A percentile compares a stretch with the other conserved stretches of the same genome.
Conservation (phyloP, 768 basidiomycete species). For the Russula sp. region DNA sequence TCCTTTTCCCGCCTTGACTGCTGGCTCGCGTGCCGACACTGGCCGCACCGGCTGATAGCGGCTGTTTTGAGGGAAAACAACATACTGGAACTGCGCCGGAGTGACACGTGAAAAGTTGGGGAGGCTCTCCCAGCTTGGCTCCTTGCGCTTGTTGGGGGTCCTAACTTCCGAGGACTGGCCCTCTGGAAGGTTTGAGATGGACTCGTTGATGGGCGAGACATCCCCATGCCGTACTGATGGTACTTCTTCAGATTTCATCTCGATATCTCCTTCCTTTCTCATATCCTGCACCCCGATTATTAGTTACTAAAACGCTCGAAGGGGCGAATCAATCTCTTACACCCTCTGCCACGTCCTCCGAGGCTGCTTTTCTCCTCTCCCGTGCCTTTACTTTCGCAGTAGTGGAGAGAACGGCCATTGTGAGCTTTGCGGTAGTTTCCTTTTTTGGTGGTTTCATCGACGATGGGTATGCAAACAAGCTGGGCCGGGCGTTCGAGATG, state of each 20-base stretch:
- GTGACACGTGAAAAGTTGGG: slow-evolving; percentile 91
- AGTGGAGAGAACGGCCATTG: slow-evolving; percentile 91
- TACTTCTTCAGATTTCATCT: slow-evolving; percentile 66
- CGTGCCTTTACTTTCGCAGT: slow-evolving; percentile 96
- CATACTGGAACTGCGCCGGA: slow-evolving; percentile 77
- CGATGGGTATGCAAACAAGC: slow-evolving; percentile 87
- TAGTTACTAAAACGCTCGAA: slow-evolving; percentile 8
- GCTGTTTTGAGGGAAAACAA: slow-evolving; percentile 70
- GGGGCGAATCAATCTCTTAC: slow-evolving; percentile 38
- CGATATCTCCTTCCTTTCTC: slow-evolving; percentile 59
- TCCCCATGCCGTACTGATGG: slow-evolving; percentile 42
- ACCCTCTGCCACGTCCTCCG: slow-evolving; percentile 75
- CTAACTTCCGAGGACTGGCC: slow-evolving; percentile 33
- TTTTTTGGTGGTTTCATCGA: slow-evolving; percentile 85
- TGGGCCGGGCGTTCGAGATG: slow-evolving; percentile 82
- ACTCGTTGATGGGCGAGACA: slow-evolving; percentile 49
- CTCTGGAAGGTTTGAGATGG: slow-evolving; percentile 43
- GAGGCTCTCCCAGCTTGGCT: slow-evolving; percentile 68
- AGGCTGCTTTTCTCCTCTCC: slow-evolving; percentile 85
- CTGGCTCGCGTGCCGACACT: slow-evolving; percentile 41
- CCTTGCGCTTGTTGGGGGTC: slow-evolving; percentile 55
- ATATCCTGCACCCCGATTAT: slow-evolving; percentile 50
- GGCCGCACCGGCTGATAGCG: slow-evolving; percentile 88
- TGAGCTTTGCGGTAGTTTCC: slow-evolving; percentile 86
- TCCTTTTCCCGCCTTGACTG: slow-evolving; percentile 24